phyloP scores from a whole-genome alignment of 1,284 basidiomycete species.

The Mycena citricolor region DNA sequence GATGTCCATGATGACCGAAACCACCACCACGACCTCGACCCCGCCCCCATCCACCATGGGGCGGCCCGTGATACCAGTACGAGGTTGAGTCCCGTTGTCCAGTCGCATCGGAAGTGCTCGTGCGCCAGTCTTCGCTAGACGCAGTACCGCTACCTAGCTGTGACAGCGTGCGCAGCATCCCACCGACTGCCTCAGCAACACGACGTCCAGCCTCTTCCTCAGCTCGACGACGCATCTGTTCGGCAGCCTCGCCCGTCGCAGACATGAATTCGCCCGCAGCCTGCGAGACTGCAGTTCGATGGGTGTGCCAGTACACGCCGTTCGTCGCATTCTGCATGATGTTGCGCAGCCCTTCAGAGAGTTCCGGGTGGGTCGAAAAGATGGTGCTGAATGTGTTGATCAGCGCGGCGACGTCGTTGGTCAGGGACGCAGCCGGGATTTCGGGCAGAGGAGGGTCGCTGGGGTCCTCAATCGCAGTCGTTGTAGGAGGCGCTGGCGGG shows the following conservation, averaged over 20 bases:
- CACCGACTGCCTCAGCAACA: slow-evolving; percentile 61
- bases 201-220: slow-evolving; percentile 65
- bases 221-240: slow-evolving; percentile 44
- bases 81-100: slow-evolving; percentile 21
- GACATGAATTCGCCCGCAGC: slow-evolving; percentile 52
- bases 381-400: slow-evolving; percentile 53
- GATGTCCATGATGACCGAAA: slow-evolving; percentile 7
- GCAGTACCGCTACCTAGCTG: slow-evolving; percentile 12
- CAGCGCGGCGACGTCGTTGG: slow-evolving; percentile 61
- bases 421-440: slow-evolving; percentile 48
- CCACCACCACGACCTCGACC: slow-evolving; percentile 15
- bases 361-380: slow-evolving; percentile 64
- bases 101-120: slow-evolving; percentile 15
- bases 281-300: slow-evolving; percentile 55
- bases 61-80: slow-evolving; percentile 19
- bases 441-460: slow-evolving; percentile 63
- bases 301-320: slow-evolving; percentile 66
- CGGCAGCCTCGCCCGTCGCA: slow-evolving; percentile 38
- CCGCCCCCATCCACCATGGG: slow-evolving; percentile 4
- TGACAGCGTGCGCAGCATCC: slow-evolving; percentile 53
- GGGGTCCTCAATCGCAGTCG: slow-evolving; percentile 47
- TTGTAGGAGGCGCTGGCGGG: no score
- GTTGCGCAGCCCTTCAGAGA: slow-evolving; percentile 63
- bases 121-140: slow-evolving; percentile 15
- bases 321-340: slow-evolving; percentile 59